Evolutionary conservation across 2,329 filamentous ascomycete genomes (phyloP), one percentile per base, ranked within the genome.

Genomic region (Paraphaeosphaeria minitans): DNA sequence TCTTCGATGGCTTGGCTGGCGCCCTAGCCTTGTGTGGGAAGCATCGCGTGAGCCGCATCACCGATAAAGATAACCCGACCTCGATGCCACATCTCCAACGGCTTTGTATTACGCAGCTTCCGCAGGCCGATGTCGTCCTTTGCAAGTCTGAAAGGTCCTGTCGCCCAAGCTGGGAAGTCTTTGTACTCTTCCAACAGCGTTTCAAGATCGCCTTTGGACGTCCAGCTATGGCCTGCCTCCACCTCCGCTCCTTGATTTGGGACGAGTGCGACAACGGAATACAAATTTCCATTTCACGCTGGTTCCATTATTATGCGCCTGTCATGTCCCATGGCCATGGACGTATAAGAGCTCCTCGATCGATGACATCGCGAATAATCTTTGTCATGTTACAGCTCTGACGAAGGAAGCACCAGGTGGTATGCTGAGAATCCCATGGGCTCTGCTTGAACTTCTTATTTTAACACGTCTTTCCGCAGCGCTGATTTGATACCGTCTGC

Each of bases 401-500:
- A 58, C 1, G 64, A 68, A 1, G 71, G 67, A 48, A 68, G 61
- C 61, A 79, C 70, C 9, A 80, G 63, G 3, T 78, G 74, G 56
- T 79, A 81, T 3, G 75, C 76, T 7, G 76, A 78, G 4, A 76
- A 64, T 0, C 78, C 78, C 0, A 76, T 80, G 0, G 74, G 74
- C 8, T 69, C 64, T 8, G 73, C 62, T 8, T 53, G 58, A 7
- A 67, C 58, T 6, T 63, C 57, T 24, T 63, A 55, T 9, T 62
- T 64, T 2, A 73, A 50, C 2, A 75, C 63, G 14, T 53, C 51
- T 29, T 64, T 53, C 39, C 74, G 70, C 58, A 71, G 29, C 10
- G 37, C 46, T 41, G 67, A 71, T 59, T 79, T 75, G 12, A 85
- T 81, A 0, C 84, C 84, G 57, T 86, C 84, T 0, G 83, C 83